phyloP scores from a whole-genome alignment of 805 yeast genomes.

The Starmerella floris region DNA sequence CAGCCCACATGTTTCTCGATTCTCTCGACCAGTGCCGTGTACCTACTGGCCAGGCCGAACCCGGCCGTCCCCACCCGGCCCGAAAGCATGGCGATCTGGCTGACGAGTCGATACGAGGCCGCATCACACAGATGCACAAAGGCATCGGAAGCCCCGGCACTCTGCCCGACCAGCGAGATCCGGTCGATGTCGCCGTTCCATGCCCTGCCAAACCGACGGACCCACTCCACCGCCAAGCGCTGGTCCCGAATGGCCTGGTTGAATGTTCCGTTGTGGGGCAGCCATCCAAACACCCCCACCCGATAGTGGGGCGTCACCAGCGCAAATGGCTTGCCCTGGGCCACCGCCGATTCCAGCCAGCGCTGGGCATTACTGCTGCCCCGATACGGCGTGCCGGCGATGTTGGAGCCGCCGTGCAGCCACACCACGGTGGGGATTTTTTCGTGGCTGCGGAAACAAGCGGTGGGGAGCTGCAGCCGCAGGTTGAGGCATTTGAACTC shows the following conservation, averaged over 20 bases:
- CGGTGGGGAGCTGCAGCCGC: slow-evolving; percentile 19
- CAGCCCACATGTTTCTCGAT: slow-evolving; percentile 12
- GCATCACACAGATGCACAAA: slow-evolving; percentile 21
- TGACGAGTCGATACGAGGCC: slow-evolving; percentile 13
- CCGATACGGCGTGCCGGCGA: slow-evolving; percentile 27
- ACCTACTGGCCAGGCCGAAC: slow-evolving; percentile 16
- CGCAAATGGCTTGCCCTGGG: slow-evolving; percentile 24
- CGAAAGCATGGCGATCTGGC: slow-evolving; percentile 22
- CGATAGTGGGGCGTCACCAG: slow-evolving; percentile 32
- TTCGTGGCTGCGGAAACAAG: background rate
- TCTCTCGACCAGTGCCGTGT: slow-evolving; percentile 13
- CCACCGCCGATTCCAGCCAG: slow-evolving; percentile 20
- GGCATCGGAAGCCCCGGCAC: slow-evolving; percentile 37
- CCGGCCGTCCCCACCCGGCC: slow-evolving; percentile 15
- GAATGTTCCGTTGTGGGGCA: slow-evolving; percentile 24
- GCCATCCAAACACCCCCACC: slow-evolving; percentile 31
- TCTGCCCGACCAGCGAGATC: slow-evolving; percentile 36
- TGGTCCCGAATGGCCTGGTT: slow-evolving; percentile 40
- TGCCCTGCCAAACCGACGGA: slow-evolving; percentile 30
- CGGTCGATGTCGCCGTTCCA: slow-evolving; percentile 37
- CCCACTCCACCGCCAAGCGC: slow-evolving; percentile 36
- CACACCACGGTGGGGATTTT: slow-evolving; percentile 29
- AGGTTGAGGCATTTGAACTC: slow-evolving; percentile 27
- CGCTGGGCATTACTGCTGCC: slow-evolving; percentile 22
- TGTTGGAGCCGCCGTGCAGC: slow-evolving; percentile 31